phyloP scores from a whole-genome alignment of 2,329 filamentous ascomycete species.

The Monascus ruber region DNA sequence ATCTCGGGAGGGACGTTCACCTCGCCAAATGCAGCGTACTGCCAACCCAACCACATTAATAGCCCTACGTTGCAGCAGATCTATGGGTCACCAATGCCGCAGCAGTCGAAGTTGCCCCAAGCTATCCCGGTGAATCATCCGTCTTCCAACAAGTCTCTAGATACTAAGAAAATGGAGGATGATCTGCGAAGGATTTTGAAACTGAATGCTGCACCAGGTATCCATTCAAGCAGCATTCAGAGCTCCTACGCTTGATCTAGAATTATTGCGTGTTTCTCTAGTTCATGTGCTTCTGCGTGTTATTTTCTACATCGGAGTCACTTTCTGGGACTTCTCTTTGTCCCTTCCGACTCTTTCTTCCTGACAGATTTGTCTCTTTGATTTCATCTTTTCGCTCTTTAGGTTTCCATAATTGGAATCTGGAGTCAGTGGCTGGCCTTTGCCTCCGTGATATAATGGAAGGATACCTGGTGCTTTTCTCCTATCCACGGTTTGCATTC shows the following conservation, averaged over 20 bases:
- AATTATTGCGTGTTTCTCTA: slow-evolving; percentile 1
- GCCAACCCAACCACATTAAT: slow-evolving; percentile 11
- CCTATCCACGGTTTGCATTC: background rate
- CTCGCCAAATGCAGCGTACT: slow-evolving; percentile 11
- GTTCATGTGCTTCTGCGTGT: background rate
- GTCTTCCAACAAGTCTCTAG: slow-evolving; percentile 17
- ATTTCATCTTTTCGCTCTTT: background rate
- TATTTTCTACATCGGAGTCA: background rate
- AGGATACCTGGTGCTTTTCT: background rate
- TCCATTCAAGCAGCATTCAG: slow-evolving; percentile 19
- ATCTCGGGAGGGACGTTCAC: slow-evolving; percentile 8
- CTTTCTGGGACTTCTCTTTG: background rate
- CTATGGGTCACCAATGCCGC: slow-evolving; percentile 13
- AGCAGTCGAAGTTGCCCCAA: slow-evolving; percentile 13
- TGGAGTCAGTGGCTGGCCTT: background rate
- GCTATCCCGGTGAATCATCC: slow-evolving; percentile 10
- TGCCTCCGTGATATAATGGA: background rate
- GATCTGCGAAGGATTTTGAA: slow-evolving; percentile 38
- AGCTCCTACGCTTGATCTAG: slow-evolving; percentile 19
- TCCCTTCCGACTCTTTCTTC: background rate
- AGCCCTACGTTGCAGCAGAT: slow-evolving; percentile 5
- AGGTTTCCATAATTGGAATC: background rate
- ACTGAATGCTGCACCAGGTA: slow-evolving; percentile 22
- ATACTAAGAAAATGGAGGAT: slow-evolving; percentile 37
- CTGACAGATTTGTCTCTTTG: background rate